Evolutionary conservation across 1,284 basidiomycete genomes (phyloP), one percentile per base, ranked within the genome.

Genomic region (Cutaneotrichosporon sp.): DNA sequence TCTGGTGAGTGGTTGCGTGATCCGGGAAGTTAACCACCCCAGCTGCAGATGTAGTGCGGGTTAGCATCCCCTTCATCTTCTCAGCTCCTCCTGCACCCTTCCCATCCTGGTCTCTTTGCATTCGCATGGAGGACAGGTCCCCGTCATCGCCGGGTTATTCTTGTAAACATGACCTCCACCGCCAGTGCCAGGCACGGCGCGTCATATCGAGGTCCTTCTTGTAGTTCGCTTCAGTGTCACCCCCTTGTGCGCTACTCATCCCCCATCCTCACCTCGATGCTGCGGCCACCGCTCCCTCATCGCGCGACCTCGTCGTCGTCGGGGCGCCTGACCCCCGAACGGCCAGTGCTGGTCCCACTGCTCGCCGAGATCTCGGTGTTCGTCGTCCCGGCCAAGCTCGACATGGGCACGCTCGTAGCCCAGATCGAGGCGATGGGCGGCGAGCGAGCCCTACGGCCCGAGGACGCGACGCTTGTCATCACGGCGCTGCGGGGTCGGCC

Each of bases 351-450:
- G 2, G 71, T 72, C 38, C 76, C 73, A 6, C 65, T 79, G 5
- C 70, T 80, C 25, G 69, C 76, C 4, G 68, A 70, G 52, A 59
- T 80, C 1, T 60, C 71, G 10, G 73, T 80, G 45, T 72, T 74
- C 54, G 64, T 80, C 34, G 58, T 80, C 1, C 67, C 76, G 0
- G 73, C 74, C n/a, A 80, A 80, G 46, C 58, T 80, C 18, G 75
- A 77, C 22, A 24, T 62, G 8, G 46, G 10, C 20, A 22, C 24
- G 14, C 57, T n/a, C 36, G 57, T 62, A 33, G 66, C 71, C 16
- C 65, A 67, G 33, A 73, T 79, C 29, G 72, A 72, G 20, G 71
- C 71, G n/a, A 67, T 80, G 4, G 79, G 77, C 7, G 79, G 77
- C 18, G 60, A 58, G 38, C 63, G 66, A n/a, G 68, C 72, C 0